Evolutionary conservation across 2,329 filamentous ascomycete species (phyloP).

Genomic region (Leptodontidium sp.): DNA sequence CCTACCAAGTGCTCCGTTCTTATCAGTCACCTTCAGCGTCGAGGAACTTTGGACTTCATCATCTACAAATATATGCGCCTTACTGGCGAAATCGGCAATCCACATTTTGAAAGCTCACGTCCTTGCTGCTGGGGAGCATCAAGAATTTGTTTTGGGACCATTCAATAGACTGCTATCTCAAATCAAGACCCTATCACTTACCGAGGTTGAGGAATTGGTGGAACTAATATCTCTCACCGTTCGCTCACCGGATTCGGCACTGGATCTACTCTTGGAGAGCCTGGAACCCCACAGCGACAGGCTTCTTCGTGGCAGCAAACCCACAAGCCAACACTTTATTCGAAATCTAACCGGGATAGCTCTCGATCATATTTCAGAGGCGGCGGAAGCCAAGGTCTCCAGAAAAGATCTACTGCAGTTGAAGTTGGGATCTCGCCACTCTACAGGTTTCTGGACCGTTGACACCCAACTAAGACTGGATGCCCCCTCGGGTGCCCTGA

Average conservation of each 20-base stretch:
- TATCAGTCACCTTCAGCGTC: conserved; percentile 18
- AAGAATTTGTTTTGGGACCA: conserved; percentile 20
- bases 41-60: conserved; percentile 12
- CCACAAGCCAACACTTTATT: conserved; percentile 10
- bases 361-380: conserved; percentile 22
- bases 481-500: not conserved
- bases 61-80: conserved; percentile 3
- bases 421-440: not conserved
- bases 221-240: conserved; percentile 24
- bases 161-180: conserved; percentile 23
- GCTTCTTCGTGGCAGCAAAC: not conserved
- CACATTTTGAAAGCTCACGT: conserved; percentile 20
- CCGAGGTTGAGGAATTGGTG: conserved; percentile 10
- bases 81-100: conserved; percentile 6
- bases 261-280: conserved; percentile 20
- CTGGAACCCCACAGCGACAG: conserved; percentile 10
- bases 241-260: conserved; percentile 17
- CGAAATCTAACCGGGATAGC: conserved; percentile 22
- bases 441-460: not conserved
- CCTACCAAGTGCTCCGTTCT: conserved; percentile 11
- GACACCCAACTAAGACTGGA: conserved; percentile 17
- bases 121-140: conserved; percentile 17
- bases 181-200: conserved; percentile 17
- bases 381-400: conserved; percentile 11
- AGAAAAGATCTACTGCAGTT: conserved; percentile 13